These are phyloP conservation scores for Capsicum baccatum DNA, from an alignment of 257 asterid genomes.

Conservation along the genomic window DNA sequence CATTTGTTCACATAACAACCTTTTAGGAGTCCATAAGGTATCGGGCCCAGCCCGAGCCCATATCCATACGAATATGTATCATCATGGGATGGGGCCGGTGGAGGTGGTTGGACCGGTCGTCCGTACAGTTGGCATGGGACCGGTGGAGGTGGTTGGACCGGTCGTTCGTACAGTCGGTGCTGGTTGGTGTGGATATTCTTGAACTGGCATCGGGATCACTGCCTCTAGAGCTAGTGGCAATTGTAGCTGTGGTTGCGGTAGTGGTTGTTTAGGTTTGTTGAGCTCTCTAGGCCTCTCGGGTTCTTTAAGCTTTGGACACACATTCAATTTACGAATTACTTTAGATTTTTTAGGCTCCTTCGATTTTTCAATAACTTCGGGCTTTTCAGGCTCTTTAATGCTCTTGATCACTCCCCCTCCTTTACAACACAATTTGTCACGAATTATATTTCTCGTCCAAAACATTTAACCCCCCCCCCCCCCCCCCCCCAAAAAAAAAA, in stretches of 20 bases:
- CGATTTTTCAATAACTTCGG: slow-evolving; percentile 30
- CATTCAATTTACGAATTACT: neutral
- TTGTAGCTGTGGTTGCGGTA: neutral
- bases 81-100: slow-evolving; percentile 44
- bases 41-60: neutral
- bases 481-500: neutral
- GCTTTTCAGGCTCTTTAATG: slow-evolving; percentile 38
- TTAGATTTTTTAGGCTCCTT: slow-evolving; percentile 36
- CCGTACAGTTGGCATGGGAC: too few relatives aligned
- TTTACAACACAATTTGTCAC: slow-evolving; percentile 66
- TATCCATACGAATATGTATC: slow-evolving; percentile 37
- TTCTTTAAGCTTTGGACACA: neutral
- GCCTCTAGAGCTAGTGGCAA: slow-evolving; percentile 27
- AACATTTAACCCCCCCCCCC: neutral
- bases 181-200: slow-evolving; percentile 52
- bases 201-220: slow-evolving; percentile 38
- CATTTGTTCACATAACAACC: slow-evolving; percentile 43
- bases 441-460: slow-evolving; percentile 67
- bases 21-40: slow-evolving; percentile 37
- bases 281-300: slow-evolving; percentile 20
- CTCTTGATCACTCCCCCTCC: slow-evolving; percentile 66
- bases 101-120: slow-evolving; percentile 31
- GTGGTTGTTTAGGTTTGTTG: neutral
- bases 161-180: too few relatives aligned
- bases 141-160: too few relatives aligned